These are phyloP conservation scores for Candida chilensis DNA, from an alignment of 805 yeast genomes.

Conservation along the genomic window DNA sequence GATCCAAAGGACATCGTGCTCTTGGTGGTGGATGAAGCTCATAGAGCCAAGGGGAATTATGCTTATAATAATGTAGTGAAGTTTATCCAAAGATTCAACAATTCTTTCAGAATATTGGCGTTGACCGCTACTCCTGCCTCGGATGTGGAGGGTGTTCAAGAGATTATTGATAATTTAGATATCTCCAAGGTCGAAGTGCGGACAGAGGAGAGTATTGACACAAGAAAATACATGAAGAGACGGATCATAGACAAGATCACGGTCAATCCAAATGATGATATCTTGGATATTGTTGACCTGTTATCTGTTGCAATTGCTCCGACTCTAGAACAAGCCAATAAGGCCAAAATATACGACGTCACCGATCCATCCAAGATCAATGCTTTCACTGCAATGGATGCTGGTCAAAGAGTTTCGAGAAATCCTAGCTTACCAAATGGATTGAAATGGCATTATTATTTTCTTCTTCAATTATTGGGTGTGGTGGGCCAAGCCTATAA, in stretches of 20 bases:
- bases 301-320: constrained; percentile 64
- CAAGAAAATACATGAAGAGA: constrained; percentile 65
- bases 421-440: constrained; percentile 58
- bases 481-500: constrained; percentile 66
- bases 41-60: constrained; percentile 83
- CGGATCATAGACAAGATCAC: constrained; percentile 53
- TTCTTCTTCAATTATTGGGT: constrained; percentile 51
- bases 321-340: constrained; percentile 51
- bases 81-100: constrained; percentile 50
- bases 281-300: constrained; percentile 43
- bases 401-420: constrained; percentile 45
- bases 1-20: constrained; percentile 71
- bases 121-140: constrained; percentile 96
- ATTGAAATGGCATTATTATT: constrained; percentile 63
- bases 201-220: constrained; percentile 78
- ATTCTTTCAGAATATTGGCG: constrained; percentile 70
- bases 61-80: constrained; percentile 81
- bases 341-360: constrained; percentile 51
- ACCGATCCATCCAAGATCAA: constrained; percentile 62
- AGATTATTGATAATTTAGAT: constrained; percentile 60
- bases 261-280: constrained; percentile 45
- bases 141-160: constrained; percentile 80
- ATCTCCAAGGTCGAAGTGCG: constrained; percentile 79
- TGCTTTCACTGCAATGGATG: constrained; percentile 63
- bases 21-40: constrained; percentile 92